Evolutionary conservation across 805 yeast genomes (phyloP), one percentile per base, ranked within the genome.

Genomic region (Helenozyma rhizophorensis): DNA sequence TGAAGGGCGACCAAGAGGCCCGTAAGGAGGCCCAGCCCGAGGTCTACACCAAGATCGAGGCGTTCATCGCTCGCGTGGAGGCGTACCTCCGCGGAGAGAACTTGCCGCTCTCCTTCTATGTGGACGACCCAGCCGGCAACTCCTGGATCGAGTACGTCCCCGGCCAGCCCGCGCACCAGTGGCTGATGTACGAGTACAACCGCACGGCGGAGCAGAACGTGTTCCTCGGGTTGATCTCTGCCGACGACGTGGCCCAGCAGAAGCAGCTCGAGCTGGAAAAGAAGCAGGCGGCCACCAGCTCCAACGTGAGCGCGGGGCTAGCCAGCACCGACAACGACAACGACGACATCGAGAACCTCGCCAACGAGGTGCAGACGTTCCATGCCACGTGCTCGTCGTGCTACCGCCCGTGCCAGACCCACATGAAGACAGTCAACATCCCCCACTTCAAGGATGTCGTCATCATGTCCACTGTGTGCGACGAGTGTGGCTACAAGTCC

Each of bases 371-470:
- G 14, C 97, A 93, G 61, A 81, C 90, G 7, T 93, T 93, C 68
- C 71, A 72, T 26, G 96, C 97, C 4, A 76, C 95, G 8, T 93
- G 99, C 61, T 90, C 97, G 7, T 75, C 93, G 13, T 93, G 99
- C 61, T 75, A 71, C 46, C 74, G 74, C 36, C 77, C 80, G 9
- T 84, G 96, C 59, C 85, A 78, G 35, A 93, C 99, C 2, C 94
- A 89, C 56, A 93, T 93, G 99, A 93, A 93, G 66, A 76, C 88
- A 23, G 96, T 93, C 14, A 81, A 87, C 58, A 93, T 93, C 46
- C 99, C 99, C 14, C 97, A 93, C 63, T 93, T 93, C 74, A 89
- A 90, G 64, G 97, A 93, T 46, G 99, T 93, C 25, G 83, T 93
- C 39, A 76, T 93, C 50, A 93, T 93, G 98, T 83, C 94, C 30